These are phyloP conservation scores for Salvia hispanica DNA, from an alignment of 257 asterid genomes.

Conservation along the genomic window DNA sequence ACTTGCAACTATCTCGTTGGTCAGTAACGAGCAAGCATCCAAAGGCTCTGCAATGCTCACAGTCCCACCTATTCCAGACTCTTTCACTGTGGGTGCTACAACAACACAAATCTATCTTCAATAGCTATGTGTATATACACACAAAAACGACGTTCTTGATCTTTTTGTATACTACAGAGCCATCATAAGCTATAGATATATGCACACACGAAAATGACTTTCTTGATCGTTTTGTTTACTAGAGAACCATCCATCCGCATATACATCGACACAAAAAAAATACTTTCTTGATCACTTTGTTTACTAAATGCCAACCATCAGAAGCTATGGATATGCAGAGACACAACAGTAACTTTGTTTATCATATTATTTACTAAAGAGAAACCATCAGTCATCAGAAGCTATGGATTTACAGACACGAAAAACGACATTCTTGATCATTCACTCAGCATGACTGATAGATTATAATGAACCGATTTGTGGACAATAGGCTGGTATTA, in stretches of 20 bases:
- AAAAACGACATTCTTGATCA: neutral
- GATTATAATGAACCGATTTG: no score
- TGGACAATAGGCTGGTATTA: neutral
- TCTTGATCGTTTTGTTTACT: neutral
- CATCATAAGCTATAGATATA: no score
- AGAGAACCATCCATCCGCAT: no score
- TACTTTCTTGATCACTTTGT: no score
- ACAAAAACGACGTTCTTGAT: neutral
- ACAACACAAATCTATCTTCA: constrained; percentile 29
- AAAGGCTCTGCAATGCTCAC: constrained; percentile 69
- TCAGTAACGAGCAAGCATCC: constrained; percentile 66
- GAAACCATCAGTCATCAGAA: neutral
- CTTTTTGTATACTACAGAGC: no score
- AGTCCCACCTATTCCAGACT: constrained; percentile 54
- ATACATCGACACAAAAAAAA: no score
- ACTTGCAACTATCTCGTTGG: constrained; percentile 41
- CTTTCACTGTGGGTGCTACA: constrained; percentile 66
- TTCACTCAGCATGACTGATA: neutral
- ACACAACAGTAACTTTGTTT: no score
- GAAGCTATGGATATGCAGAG: no score
- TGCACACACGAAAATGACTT: no score
- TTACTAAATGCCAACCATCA: no score
- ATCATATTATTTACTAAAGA: no score
- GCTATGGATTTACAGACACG: neutral
- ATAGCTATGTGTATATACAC: neutral